Percentiles rank a stretch among this genome's conserved stretches.
Evolutionary conservation across 2,329 filamentous ascomycete genomes (phyloP).

Genomic region (Aspergillus sp.): DNA sequence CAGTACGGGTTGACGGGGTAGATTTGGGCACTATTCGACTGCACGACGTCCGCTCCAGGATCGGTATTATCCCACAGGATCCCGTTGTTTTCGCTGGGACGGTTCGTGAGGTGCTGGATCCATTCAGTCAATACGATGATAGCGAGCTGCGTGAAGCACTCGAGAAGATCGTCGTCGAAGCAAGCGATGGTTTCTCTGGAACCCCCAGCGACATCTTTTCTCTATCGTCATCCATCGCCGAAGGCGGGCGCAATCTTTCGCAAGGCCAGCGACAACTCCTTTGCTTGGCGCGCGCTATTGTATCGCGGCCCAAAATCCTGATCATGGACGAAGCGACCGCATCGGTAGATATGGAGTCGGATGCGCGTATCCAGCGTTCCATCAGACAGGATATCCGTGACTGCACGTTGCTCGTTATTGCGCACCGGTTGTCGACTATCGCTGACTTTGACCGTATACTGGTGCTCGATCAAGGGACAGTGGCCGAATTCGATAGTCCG

Average conservation of each 20-base stretch:
- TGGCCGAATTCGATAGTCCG: conserved; percentile 67
- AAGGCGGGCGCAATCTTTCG: conserved; percentile 71
- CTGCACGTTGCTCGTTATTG: conserved; percentile 70
- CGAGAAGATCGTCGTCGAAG: conserved; percentile 52
- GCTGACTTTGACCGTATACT: conserved; percentile 73
- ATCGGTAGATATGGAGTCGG: conserved; percentile 74
- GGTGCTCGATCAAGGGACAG: conserved; percentile 65
- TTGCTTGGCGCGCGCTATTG: conserved; percentile 71
- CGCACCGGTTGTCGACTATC: conserved; percentile 72
- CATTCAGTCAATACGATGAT: conserved; percentile 69
- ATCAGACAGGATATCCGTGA: conserved; percentile 68
- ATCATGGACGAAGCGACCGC: conserved; percentile 77
- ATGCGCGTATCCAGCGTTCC: conserved; percentile 68
- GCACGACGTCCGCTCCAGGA: conserved; percentile 65
- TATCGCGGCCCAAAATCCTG: conserved; percentile 71
- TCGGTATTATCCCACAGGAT: conserved; percentile 79
- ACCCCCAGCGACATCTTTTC: not conserved
- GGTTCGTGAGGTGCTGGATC: conserved; percentile 71
- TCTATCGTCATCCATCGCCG: conserved; percentile 56
- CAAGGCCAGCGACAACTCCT: conserved; percentile 76
- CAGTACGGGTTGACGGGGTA: conserved; percentile 68
- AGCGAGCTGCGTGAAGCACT: conserved; percentile 68
- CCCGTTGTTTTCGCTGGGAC: conserved; percentile 79
- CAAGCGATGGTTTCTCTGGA: not conserved
- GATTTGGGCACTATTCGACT: conserved; percentile 72